Percentiles rank a stretch among this genome's conserved stretches.
phyloP scores from a whole-genome alignment of 345 rosid genomes.

The Camelina hispida region DNA sequence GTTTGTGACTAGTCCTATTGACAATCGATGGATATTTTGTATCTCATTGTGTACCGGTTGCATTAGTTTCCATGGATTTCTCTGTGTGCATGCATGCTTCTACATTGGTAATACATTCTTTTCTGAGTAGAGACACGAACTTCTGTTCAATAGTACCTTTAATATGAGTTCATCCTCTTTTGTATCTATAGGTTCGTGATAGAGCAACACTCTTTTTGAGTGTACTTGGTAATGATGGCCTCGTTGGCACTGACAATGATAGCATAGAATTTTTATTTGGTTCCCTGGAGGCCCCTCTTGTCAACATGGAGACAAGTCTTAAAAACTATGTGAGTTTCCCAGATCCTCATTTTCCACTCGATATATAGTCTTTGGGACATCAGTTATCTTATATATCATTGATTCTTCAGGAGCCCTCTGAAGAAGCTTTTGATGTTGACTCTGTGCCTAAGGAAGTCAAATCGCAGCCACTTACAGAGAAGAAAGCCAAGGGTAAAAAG shows the following conservation, averaged over 20 bases:
- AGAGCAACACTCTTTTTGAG: slow-evolving; percentile 91
- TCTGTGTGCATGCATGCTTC: slow-evolving; percentile 9
- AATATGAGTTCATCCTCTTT: neutral
- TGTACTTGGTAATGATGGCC: slow-evolving; percentile 70
- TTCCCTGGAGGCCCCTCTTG: slow-evolving; percentile 77
- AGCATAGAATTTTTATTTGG: slow-evolving; percentile 78
- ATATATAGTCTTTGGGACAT: slow-evolving; percentile 5
- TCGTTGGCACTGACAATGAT: slow-evolving; percentile 63
- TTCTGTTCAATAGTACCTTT: neutral
- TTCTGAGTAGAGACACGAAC: neutral
- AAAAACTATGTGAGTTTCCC: slow-evolving; percentile 73
- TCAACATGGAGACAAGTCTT: slow-evolving; percentile 88
- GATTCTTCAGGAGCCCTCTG: slow-evolving; percentile 77
- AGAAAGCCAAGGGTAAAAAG: slow-evolving; percentile 92
- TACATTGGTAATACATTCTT: neutral
- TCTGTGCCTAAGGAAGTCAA: slow-evolving; percentile 90
- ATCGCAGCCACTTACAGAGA: slow-evolving; percentile 84
- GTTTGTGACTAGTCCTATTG: slow-evolving; percentile 46
- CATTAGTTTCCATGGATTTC: neutral
- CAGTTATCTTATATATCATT: slow-evolving; percentile 39
- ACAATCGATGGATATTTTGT: too few relatives aligned
- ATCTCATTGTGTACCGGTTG: slow-evolving; percentile 7
- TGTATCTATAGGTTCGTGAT: slow-evolving; percentile 79
- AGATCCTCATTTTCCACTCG: slow-evolving; percentile 25
- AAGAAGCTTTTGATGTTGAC: slow-evolving; percentile 75